A percentile compares a stretch with the other conserved stretches of the same genome.
These are phyloP conservation scores for Paraglomus brasilianum DNA, from an alignment of 192 early-diverging fungal genomes.

Conservation along the genomic window DNA sequence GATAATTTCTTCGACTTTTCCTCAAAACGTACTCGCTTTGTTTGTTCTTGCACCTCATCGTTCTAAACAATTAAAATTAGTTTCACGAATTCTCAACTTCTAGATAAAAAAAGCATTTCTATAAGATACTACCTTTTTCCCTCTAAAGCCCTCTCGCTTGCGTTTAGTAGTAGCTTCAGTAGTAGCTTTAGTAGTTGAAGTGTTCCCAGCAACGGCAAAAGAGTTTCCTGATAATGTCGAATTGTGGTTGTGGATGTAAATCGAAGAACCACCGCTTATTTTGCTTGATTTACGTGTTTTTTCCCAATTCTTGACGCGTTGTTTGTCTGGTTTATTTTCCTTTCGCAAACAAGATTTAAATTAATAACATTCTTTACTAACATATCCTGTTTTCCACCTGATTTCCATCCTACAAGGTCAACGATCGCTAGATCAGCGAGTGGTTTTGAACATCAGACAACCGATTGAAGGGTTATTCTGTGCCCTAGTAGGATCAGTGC, in stretches of 20 bases:
- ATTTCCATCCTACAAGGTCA: too few species aligned
- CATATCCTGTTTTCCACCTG: slow-evolving; percentile 12
- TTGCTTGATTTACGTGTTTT: slow-evolving; percentile 23
- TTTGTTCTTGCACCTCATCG: slow-evolving; percentile 10
- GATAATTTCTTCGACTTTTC: slow-evolving; percentile 14
- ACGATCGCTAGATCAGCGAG: background rate
- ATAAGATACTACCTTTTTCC: slow-evolving; percentile 19
- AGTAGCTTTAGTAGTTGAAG: slow-evolving; percentile 3
- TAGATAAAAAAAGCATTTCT: slow-evolving; percentile 15
- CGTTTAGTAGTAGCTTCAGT: background rate
- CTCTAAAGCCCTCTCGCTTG: slow-evolving; percentile 24
- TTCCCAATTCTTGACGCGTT: slow-evolving; percentile 22
- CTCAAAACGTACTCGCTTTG: slow-evolving; percentile 20
- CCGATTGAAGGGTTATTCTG: slow-evolving; percentile 13
- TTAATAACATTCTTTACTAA: slow-evolving; percentile 25
- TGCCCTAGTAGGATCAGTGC: slow-evolving; percentile 15
- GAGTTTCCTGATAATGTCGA: slow-evolving; percentile 19
- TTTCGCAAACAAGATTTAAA: slow-evolving; percentile 23
- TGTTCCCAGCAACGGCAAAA: slow-evolving; percentile 17
- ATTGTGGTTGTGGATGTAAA: slow-evolving; percentile 23
- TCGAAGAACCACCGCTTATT: slow-evolving; percentile 22
- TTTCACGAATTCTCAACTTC: slow-evolving; percentile 14
- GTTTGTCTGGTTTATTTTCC: slow-evolving; percentile 20
- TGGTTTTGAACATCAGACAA: slow-evolving; percentile 9
- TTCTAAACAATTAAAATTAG: slow-evolving; percentile 19